phyloP scores from a whole-genome alignment of 305 asterid species.

The Nicotiana rustica region DNA sequence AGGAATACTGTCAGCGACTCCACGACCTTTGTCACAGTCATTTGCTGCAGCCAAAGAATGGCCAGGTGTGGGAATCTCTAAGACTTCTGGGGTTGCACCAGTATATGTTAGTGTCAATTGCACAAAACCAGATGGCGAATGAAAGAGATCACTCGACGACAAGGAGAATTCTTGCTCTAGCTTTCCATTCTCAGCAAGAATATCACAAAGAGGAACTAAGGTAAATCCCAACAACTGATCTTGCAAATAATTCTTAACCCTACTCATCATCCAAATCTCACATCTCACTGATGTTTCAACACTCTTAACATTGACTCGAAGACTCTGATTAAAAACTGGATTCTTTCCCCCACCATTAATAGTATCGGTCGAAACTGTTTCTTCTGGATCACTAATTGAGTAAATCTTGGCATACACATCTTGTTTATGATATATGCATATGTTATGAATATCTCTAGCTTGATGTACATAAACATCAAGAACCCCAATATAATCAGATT shows the following conservation, averaged over 20 bases:
- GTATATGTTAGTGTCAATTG: slow-evolving; percentile 67
- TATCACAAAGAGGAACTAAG: slow-evolving; percentile 82
- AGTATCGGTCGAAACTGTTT: slow-evolving; percentile 70
- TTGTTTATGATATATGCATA: slow-evolving; percentile 96
- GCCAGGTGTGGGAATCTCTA: slow-evolving; percentile 57
- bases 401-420: slow-evolving; percentile 94
- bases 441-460: slow-evolving; percentile 92
- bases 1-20: slow-evolving; percentile 44
- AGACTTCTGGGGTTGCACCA: slow-evolving; percentile 73
- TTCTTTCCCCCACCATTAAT: slow-evolving; percentile 90
- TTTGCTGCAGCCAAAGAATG: slow-evolving; percentile 47
- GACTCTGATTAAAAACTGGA: slow-evolving; percentile 78
- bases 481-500: slow-evolving; percentile 50
- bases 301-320: slow-evolving; percentile 62
- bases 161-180: slow-evolving; percentile 81
- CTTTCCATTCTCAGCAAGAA: slow-evolving; percentile 64
- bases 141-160: slow-evolving; percentile 92
- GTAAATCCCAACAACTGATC: slow-evolving; percentile 95
- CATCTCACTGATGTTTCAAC: slow-evolving; percentile 81
- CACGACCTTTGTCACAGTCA: slow-evolving; percentile 29
- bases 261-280: slow-evolving; percentile 98
- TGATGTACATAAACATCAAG: slow-evolving; percentile 84
- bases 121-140: slow-evolving; percentile 95
- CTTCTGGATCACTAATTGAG: slow-evolving; percentile 77
- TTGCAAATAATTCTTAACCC: slow-evolving; percentile 89